These are phyloP conservation scores for Pleodorina starrii DNA, from an alignment of 139 green algal species.

Conservation along the genomic window DNA sequence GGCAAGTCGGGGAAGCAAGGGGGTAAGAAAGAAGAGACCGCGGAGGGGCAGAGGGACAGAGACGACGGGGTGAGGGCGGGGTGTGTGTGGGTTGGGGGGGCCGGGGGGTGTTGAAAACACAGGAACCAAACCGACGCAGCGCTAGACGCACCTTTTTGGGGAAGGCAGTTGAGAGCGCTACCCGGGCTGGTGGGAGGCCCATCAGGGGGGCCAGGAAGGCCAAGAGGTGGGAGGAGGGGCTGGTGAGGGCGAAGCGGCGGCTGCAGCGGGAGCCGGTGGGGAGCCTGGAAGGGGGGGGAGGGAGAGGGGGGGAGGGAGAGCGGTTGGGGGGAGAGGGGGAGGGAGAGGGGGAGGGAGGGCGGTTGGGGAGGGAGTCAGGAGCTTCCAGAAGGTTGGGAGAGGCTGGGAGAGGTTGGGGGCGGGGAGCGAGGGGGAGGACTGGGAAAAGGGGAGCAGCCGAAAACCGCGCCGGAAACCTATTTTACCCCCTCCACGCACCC, in stretches of 20 bases:
- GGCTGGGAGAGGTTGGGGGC: not conserved
- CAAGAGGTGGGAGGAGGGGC: not conserved
- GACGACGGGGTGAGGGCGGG: too few species aligned
- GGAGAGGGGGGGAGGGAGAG: not conserved
- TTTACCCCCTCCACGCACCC: too few species aligned
- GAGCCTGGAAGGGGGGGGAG: not conserved
- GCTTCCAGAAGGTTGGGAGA: not conserved
- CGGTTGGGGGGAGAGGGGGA: not conserved
- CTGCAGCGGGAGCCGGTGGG: not conserved
- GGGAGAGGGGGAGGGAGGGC: not conserved
- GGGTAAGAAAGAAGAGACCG: too few species aligned
- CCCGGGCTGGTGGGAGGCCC: not conserved
- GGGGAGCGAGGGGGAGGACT: not conserved
- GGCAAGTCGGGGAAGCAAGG: too few species aligned
- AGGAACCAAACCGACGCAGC: too few species aligned
- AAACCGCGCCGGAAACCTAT: too few species aligned
- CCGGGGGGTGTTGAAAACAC: too few species aligned
- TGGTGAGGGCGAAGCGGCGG: not conserved
- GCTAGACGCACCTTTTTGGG: slow-evolving; percentile 33
- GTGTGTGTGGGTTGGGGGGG: too few species aligned
- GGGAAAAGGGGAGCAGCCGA: not conserved
- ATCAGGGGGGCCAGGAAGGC: slow-evolving; percentile 3
- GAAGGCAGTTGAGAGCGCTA: slow-evolving; percentile 26
- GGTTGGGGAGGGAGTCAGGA: too few species aligned
- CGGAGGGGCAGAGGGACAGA: too few species aligned